Evolutionary conservation across 306 rosid genomes (phyloP), one percentile per base, ranked within the genome.

Genomic region (Begonia fuchsioides): DNA sequence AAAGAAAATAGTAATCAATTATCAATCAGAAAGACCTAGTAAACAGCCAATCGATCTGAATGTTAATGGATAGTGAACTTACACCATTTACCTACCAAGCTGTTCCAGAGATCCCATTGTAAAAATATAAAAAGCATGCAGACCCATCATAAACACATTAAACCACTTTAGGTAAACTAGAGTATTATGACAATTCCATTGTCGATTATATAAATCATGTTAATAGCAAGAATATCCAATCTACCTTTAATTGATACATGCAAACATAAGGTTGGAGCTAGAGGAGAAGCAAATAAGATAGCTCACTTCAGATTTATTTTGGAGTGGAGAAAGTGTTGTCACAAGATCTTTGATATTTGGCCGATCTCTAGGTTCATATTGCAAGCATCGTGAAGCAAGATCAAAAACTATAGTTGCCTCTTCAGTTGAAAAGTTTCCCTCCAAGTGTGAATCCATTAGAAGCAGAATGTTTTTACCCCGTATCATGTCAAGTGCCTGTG

Each of bases 371-470:
- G 90, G 94, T 60, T 83, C 86, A 51, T 57, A 74, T 59, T 76
- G 90, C 73, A 83, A 72, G 76, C 90, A 83, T 39, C 55, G 64
- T 26, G 94, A 79, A 17, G 90, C 82, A 45, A 83, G 86, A 61
- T 69, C 78, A 60, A 83, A 74, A 54, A 79, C 86, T 49, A 79
- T 81, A 16, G 74, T 79, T 41, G 94, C 94, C 74, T 79, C 90
- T 56, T 79, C 86, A 10, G 74, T 66, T 59, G 82, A 83, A 58
- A 69, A 83, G 12, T 76, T 79, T 38, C 90, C 90, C 61, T 79
- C 94, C 72, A 83, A 71, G 57, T 83, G 94, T 47, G 94, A 83
- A 70, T 83, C 94, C 85, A 83, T 83, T 17, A 83, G 68, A 46
- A 69, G 69, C 45, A 53, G 73, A 64, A 64, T 74, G 72, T 79